These are phyloP conservation scores for Parastagonospora avenae DNA, from an alignment of 2,329 filamentous ascomycete genomes.

Conservation along the genomic window DNA sequence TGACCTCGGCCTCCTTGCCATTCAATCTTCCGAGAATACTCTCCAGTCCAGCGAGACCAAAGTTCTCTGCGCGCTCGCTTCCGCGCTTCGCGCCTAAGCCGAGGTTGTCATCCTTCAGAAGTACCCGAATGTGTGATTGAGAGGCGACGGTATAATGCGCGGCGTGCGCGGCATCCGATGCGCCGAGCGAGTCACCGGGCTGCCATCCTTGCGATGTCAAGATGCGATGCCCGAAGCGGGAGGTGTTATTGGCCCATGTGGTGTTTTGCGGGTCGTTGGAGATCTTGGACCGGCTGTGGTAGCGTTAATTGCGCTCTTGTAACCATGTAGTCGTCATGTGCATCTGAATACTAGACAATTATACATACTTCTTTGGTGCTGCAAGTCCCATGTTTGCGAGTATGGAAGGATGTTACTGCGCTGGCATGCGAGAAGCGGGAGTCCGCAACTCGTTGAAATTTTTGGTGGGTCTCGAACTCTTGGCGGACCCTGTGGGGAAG, in stretches of 20 bases:
- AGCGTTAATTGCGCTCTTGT: slow-evolving; percentile 13
- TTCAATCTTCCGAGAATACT: slow-evolving; percentile 87
- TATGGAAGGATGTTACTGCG: slow-evolving; percentile 5
- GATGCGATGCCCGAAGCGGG: slow-evolving; percentile 86
- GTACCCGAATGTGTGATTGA: slow-evolving; percentile 81
- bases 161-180: slow-evolving; percentile 74
- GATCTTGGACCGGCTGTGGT: slow-evolving; percentile 68
- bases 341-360: too few relatives aligned
- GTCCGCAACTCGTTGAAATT: slow-evolving; percentile 29
- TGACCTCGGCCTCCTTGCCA: slow-evolving; percentile 77
- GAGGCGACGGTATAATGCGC: slow-evolving; percentile 79
- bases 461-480: slow-evolving; percentile 35
- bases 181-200: slow-evolving; percentile 82
- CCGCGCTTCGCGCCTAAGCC: slow-evolving; percentile 83
- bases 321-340: background rate
- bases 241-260: slow-evolving; percentile 82
- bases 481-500: slow-evolving; percentile 29
- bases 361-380: slow-evolving; percentile 66
- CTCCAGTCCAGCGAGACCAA: slow-evolving; percentile 85
- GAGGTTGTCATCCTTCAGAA: slow-evolving; percentile 87
- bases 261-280: slow-evolving; percentile 95
- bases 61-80: slow-evolving; percentile 70
- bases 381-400: slow-evolving; percentile 67
- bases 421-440: slow-evolving; percentile 14
- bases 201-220: slow-evolving; percentile 89